phyloP scores from a whole-genome alignment of 169 alveolate species.

The Blepharisma undulans region DNA sequence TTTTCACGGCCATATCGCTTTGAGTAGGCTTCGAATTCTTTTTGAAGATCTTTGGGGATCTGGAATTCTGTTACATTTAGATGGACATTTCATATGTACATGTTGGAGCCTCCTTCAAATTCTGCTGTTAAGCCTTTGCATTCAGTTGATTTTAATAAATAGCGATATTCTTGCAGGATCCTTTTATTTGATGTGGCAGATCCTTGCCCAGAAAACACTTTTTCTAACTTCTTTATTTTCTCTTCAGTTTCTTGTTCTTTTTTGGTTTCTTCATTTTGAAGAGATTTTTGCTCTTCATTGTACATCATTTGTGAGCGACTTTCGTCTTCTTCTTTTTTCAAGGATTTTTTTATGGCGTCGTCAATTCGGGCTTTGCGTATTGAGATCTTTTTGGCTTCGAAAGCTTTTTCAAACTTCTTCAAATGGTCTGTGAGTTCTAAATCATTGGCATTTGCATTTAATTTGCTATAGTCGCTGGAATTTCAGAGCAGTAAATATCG shows the following conservation, averaged over 20 bases:
- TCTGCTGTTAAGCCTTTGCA: slow-evolving; percentile 40
- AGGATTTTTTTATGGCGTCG: slow-evolving; percentile 40
- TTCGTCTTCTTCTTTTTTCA: not conserved
- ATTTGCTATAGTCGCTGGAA: not conserved
- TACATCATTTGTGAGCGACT: slow-evolving; percentile 17
- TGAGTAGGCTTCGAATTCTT: slow-evolving; percentile 45
- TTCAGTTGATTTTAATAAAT: slow-evolving; percentile 43
- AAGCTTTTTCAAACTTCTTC: slow-evolving; percentile 12
- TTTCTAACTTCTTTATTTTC: slow-evolving; percentile 33
- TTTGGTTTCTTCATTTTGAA: slow-evolving; percentile 7
- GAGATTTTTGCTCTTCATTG: slow-evolving; percentile 11
- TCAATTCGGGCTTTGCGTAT: slow-evolving; percentile 31
- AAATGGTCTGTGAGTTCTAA: slow-evolving; percentile 42
- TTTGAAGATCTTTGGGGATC: slow-evolving; percentile 44
- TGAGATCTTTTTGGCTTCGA: not conserved
- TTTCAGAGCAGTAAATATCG: slow-evolving; percentile 48
- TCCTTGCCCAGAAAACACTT: slow-evolving; percentile 51
- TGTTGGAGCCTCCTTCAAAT: slow-evolving; percentile 28
- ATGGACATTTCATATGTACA: slow-evolving; percentile 55
- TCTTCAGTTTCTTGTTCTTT: slow-evolving; percentile 10
- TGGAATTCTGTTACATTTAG: slow-evolving; percentile 45
- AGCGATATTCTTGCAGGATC: slow-evolving; percentile 49
- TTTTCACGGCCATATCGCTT: not conserved
- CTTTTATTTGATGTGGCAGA: slow-evolving; percentile 45
- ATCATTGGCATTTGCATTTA: not conserved